A percentile compares a stretch with the other conserved stretches of the same genome.
Conservation (phyloP, 2,329 filamentous ascomycete species). For the Myriosclerotinia duriaeana region DNA sequence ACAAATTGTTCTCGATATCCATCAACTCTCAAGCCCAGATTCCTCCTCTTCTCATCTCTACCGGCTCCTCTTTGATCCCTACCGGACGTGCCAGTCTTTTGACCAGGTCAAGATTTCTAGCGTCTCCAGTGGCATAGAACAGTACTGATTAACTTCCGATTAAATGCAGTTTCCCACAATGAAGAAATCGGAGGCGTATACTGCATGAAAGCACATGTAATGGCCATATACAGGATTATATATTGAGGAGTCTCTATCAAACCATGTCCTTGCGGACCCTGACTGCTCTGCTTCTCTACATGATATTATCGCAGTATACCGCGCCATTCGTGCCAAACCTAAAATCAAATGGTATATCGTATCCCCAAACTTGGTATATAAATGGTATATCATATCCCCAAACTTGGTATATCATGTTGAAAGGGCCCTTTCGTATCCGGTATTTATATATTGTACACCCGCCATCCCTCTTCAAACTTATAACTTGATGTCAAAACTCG, state of each 20-base stretch:
- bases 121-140: not conserved
- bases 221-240: not conserved
- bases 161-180: not conserved
- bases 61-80: not conserved
- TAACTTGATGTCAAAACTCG: conserved; percentile 87
- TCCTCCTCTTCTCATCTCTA: not conserved
- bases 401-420: not conserved
- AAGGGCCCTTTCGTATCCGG: not conserved
- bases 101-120: not conserved
- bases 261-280: not conserved
- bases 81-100: no score
- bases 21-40: not conserved
- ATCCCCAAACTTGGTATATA: not conserved
- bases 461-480: conserved; percentile 43
- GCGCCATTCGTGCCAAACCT: not conserved
- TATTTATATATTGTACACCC: conserved; percentile 2
- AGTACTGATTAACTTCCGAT: not conserved
- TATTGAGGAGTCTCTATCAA: not conserved
- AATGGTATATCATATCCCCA: not conserved
- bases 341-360: conserved; percentile 2
- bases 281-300: not conserved
- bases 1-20: not conserved
- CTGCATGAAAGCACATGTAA: not conserved
- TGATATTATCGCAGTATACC: not conserved
- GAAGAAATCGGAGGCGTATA: not conserved